Evolutionary conservation across 176 grass and related monocot species (phyloP).

Genomic region (Bothriochloa decipiens): DNA sequence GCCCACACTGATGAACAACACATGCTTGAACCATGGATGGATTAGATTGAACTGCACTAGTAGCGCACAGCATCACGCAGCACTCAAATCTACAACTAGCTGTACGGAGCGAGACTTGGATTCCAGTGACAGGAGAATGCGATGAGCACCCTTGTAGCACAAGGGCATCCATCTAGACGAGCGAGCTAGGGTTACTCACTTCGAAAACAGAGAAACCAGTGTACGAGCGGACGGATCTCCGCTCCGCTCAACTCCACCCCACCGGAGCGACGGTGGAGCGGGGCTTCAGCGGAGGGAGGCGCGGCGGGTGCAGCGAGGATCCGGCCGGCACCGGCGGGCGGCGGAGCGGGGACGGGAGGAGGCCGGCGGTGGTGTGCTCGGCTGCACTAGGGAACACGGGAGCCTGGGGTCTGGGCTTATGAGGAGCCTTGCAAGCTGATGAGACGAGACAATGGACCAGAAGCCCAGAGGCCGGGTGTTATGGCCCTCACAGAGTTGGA

Average conservation of each 20-base stretch:
- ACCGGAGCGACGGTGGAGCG: background rate
- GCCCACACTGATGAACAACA: background rate
- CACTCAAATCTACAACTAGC: too few relatives aligned
- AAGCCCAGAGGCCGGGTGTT: too few relatives aligned
- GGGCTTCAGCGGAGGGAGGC: background rate
- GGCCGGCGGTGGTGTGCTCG: slow-evolving; percentile 14
- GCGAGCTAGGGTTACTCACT: slow-evolving; percentile 37
- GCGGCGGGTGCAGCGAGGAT: background rate
- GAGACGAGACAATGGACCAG: too few relatives aligned
- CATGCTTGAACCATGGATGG: background rate
- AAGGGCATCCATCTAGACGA: slow-evolving; percentile 6
- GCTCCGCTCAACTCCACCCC: background rate
- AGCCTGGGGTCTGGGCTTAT: slow-evolving; percentile 13
- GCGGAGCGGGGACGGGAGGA: background rate
- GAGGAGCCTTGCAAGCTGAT: background rate
- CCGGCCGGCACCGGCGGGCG: background rate
- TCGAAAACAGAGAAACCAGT: background rate
- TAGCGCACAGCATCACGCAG: too few relatives aligned
- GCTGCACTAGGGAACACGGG: background rate
- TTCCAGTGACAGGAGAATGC: background rate
- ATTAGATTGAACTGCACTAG: too few relatives aligned
- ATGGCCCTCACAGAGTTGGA: too few relatives aligned
- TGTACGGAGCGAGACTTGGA: background rate
- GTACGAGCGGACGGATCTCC: background rate
- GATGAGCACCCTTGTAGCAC: background rate